Conservation (phyloP, 805 yeast species). For the Cyberlindnera samutprakarnensis region DNA sequence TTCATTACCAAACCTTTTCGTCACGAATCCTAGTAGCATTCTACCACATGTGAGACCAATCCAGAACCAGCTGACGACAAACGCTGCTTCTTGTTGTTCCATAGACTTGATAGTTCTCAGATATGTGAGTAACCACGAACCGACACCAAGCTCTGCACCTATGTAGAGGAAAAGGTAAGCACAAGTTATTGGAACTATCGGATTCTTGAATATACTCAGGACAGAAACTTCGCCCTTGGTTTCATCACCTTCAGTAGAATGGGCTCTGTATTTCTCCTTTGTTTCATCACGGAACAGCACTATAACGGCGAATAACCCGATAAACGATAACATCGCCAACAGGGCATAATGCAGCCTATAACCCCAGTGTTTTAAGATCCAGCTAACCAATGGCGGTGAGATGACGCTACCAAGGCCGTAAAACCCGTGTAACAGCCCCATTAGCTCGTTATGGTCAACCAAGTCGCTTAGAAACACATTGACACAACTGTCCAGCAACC, state of each 20-base stretch:
- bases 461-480: constrained; percentile 42
- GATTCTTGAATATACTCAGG: constrained; percentile 21
- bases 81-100: constrained; percentile 41
- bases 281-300: constrained; percentile 42
- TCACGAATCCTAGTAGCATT: constrained; percentile 46
- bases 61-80: constrained; percentile 67
- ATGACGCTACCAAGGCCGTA: constrained; percentile 71
- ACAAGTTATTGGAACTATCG: constrained; percentile 40
- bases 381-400: constrained; percentile 58
- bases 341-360: constrained; percentile 7
- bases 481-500: constrained; percentile 47
- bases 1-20: constrained; percentile 40
- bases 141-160: constrained; percentile 64
- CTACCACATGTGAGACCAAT: constrained; percentile 63
- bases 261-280: constrained; percentile 24
- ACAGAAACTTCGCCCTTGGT: constrained; percentile 8
- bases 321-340: constrained; percentile 6
- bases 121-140: constrained; percentile 66
- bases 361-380: constrained; percentile 24
- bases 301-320: constrained; percentile 23
- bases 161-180: constrained; percentile 52
- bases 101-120: constrained; percentile 48
- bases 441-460: constrained; percentile 45
- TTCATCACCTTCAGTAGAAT: constrained; percentile 9
- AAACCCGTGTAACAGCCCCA: constrained; percentile 59